Evolutionary conservation across 2,329 filamentous ascomycete genomes (phyloP).

Genomic region (Aphanocladium album): DNA sequence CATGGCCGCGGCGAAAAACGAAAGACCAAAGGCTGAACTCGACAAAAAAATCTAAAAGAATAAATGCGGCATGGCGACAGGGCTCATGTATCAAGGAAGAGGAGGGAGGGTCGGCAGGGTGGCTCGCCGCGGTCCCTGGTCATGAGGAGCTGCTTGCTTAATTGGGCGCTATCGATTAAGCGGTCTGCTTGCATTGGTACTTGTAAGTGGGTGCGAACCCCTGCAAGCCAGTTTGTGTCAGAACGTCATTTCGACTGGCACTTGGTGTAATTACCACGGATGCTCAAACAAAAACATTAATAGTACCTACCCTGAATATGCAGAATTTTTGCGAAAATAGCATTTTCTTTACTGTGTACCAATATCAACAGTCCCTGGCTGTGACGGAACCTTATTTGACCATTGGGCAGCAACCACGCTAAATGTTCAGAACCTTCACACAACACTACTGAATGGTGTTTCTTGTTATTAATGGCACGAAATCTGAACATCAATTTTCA

Average conservation of each 20-base stretch:
- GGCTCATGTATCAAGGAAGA: background rate
- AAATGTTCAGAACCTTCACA: too few relatives aligned
- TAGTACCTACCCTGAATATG: background rate
- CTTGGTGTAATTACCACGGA: background rate
- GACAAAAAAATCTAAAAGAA: background rate
- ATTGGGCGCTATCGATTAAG: conserved; percentile 3
- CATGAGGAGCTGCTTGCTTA: conserved; percentile 8
- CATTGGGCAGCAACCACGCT: background rate
- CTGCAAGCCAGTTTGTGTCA: background rate
- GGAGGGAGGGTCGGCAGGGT: background rate
- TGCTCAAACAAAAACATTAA: background rate
- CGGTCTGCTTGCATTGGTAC: background rate
- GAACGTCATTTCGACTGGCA: conserved; percentile 1
- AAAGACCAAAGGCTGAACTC: background rate
- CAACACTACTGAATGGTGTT: too few relatives aligned
- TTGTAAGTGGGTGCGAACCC: conserved; percentile 3
- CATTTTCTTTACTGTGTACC: background rate
- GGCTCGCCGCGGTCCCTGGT: background rate
- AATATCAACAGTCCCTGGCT: too few relatives aligned
- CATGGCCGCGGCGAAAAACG: conserved; percentile 43
- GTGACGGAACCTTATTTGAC: background rate
- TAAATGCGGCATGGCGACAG: background rate
- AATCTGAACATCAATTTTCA: too few relatives aligned
- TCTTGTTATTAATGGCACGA: too few relatives aligned
- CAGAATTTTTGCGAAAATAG: background rate